A percentile compares a stretch with the other conserved stretches of the same genome.
These are phyloP conservation scores for Diaporthe sp. DNA, from an alignment of 2,329 filamentous ascomycete genomes.

Conservation along the genomic window DNA sequence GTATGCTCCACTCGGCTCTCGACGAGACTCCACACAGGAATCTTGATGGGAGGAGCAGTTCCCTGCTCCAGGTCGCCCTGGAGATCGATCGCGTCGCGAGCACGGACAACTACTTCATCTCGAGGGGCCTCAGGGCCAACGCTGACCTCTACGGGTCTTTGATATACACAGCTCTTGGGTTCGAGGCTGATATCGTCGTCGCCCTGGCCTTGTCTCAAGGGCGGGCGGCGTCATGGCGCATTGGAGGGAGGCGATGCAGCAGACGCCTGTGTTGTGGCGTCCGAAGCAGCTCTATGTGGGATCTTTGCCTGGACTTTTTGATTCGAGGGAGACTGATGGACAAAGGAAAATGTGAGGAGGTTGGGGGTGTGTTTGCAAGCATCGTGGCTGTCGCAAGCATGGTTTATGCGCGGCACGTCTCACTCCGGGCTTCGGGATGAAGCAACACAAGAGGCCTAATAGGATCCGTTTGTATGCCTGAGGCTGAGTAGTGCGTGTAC, in stretches of 20 bases:
- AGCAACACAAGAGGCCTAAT: too few relatives aligned
- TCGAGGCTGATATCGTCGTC: not conserved
- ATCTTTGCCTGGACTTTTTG: not conserved
- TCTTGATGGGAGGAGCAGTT: not conserved
- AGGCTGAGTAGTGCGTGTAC: too few relatives aligned
- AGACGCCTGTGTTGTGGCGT: not conserved
- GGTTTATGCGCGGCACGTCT: too few relatives aligned
- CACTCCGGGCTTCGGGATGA: too few relatives aligned
- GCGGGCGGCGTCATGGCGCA: not conserved
- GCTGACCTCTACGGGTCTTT: slow-evolving; percentile 1
- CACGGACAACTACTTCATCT: slow-evolving; percentile 4
- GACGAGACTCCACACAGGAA: not conserved
- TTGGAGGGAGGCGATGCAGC: slow-evolving; percentile 13
- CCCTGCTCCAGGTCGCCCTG: slow-evolving; percentile 3
- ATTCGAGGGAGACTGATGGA: not conserved
- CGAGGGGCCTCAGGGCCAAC: not conserved
- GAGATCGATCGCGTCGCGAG: not conserved
- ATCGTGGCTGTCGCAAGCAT: too few relatives aligned
- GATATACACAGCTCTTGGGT: not conserved
- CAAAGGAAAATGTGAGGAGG: too few relatives aligned
- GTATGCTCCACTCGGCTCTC: not conserved
- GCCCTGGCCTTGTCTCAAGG: not conserved
- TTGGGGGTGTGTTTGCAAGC: too few relatives aligned
- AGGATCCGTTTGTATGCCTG: too few relatives aligned
- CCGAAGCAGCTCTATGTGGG: not conserved